Percentiles rank a stretch among this genome's conserved stretches.
These are phyloP conservation scores for Malus hybrid DNA, from an alignment of 331 rosid genomes.

Conservation along the genomic window DNA sequence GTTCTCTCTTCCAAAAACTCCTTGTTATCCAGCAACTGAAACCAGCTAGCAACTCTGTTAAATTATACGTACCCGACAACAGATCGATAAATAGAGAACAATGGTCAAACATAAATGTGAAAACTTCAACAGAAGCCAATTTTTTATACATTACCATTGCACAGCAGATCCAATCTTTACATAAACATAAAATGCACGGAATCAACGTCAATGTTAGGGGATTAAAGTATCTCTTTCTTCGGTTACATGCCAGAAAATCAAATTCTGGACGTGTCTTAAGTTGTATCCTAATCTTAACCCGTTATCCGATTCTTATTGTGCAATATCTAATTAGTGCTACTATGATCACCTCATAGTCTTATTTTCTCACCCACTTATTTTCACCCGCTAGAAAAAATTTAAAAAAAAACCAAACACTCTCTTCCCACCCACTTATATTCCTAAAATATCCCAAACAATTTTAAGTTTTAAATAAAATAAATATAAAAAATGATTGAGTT, in stretches of 20 bases:
- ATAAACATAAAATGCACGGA: background rate
- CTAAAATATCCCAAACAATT: no score
- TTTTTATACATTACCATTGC: background rate
- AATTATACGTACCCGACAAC: no score
- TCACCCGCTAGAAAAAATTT: no score
- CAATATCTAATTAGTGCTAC: background rate
- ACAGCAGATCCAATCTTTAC: background rate
- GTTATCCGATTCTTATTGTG: background rate
- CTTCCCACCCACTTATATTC: no score
- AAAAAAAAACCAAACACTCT: no score
- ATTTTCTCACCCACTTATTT: no score
- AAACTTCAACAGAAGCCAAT: background rate
- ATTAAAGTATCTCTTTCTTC: background rate
- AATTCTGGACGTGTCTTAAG: no score
- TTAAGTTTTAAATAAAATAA: no score
- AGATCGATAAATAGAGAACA: background rate
- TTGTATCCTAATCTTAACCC: background rate
- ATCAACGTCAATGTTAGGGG: background rate
- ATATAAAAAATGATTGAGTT: no score
- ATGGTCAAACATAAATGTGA: background rate
- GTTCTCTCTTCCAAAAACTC: slow-evolving; percentile 19
- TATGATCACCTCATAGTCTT: no score
- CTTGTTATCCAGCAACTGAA: slow-evolving; percentile 35
- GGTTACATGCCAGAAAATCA: background rate
- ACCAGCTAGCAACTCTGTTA: background rate